A percentile compares a stretch with the other conserved stretches of the same genome.
These are phyloP conservation scores for Monosporozyma aerobia DNA, from an alignment of 805 yeast genomes.

Conservation along the genomic window DNA sequence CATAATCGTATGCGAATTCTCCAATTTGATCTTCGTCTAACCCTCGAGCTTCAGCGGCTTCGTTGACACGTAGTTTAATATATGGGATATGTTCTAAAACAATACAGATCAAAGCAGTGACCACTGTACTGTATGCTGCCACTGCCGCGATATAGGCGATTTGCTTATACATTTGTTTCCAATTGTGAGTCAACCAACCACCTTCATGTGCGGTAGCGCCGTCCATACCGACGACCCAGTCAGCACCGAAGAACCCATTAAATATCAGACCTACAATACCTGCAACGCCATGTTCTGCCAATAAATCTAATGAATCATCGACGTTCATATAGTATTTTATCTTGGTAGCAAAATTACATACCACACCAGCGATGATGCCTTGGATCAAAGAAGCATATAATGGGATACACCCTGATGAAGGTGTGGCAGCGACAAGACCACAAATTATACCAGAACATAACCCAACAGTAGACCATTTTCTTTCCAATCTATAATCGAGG, in stretches of 20 bases:
- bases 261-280: slow-evolving; percentile 86
- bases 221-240: slow-evolving; percentile 85
- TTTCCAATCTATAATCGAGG: slow-evolving; percentile 78
- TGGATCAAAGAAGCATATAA: slow-evolving; percentile 83
- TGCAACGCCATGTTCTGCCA: slow-evolving; percentile 98
- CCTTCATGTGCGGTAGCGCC: slow-evolving; percentile 77
- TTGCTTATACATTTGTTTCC: slow-evolving; percentile 86
- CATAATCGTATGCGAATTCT: slow-evolving; percentile 97
- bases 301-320: slow-evolving; percentile 88
- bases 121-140: slow-evolving; percentile 62
- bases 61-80: slow-evolving; percentile 66
- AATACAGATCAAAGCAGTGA: slow-evolving; percentile 69
- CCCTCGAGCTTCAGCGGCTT: slow-evolving; percentile 80
- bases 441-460: slow-evolving; percentile 92
- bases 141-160: slow-evolving; percentile 73
- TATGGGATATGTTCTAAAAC: slow-evolving; percentile 74
- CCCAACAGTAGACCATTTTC: slow-evolving; percentile 91
- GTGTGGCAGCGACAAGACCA: slow-evolving; percentile 95
- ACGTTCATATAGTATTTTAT: slow-evolving; percentile 70
- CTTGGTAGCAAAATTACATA: slow-evolving; percentile 86
- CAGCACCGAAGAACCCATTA: slow-evolving; percentile 80
- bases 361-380: slow-evolving; percentile 71
- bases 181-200: slow-evolving; percentile 88
- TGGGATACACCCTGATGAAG: slow-evolving; percentile 85
- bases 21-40: slow-evolving; percentile 96